Evolutionary conservation across 495 filamentous ascomycete species (phyloP).

Genomic region (Penicillium mononematosum): DNA sequence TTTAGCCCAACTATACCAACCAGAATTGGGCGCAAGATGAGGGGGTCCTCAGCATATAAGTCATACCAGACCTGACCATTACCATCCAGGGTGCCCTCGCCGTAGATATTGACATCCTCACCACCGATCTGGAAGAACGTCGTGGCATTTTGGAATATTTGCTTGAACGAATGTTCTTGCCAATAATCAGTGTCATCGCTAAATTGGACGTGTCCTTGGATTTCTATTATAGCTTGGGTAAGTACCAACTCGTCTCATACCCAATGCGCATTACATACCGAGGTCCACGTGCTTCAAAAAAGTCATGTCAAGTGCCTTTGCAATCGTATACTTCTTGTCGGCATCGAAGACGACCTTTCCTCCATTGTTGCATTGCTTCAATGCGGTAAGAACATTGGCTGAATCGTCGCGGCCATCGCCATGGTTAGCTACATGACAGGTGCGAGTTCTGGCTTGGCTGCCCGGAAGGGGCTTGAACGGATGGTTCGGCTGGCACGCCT

Average conservation of each 20-base stretch:
- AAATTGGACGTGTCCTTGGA: slow-evolving; percentile 58
- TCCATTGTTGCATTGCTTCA: slow-evolving; percentile 64
- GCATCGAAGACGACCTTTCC: slow-evolving; percentile 62
- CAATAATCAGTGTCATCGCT: slow-evolving; percentile 67
- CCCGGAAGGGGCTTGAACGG: slow-evolving; percentile 40
- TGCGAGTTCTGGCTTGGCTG: slow-evolving; percentile 29
- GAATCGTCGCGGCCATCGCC: slow-evolving; percentile 59
- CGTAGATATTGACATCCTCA: slow-evolving; percentile 66
- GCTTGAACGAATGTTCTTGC: slow-evolving; percentile 59
- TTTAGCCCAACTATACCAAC: slow-evolving; percentile 62
- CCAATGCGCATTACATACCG: slow-evolving; percentile 25
- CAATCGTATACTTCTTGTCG: slow-evolving; percentile 57
- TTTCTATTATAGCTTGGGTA: slow-evolving; percentile 33
- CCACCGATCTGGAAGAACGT: slow-evolving; percentile 71
- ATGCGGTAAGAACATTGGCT: slow-evolving; percentile 53
- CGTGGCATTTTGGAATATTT: slow-evolving; percentile 62
- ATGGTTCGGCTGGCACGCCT: slow-evolving; percentile 32
- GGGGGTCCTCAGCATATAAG: slow-evolving; percentile 51
- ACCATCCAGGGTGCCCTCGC: slow-evolving; percentile 59
- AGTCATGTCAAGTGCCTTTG: slow-evolving; percentile 63
- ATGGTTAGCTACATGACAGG: slow-evolving; percentile 36
- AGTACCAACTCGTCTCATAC: slow-evolving; percentile 2
- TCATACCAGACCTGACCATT: slow-evolving; percentile 75
- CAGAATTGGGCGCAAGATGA: slow-evolving; percentile 60
- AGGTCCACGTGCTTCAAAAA: slow-evolving; percentile 65